Percentiles rank a stretch among this genome's conserved stretches.
Conservation (phyloP, 2,329 filamentous ascomycete species). For the Zopfia rhizophila region DNA sequence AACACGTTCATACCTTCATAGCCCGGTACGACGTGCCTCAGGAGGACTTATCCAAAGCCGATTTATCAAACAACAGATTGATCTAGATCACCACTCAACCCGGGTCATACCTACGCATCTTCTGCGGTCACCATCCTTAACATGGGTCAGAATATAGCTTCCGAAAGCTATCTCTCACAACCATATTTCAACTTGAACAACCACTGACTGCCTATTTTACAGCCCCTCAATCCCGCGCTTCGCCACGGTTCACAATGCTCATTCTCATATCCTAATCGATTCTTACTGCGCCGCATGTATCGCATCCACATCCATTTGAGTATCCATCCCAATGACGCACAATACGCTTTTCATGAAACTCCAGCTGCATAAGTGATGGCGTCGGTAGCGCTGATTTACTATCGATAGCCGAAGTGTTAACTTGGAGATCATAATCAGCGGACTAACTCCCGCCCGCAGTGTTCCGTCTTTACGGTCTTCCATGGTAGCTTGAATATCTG, state of each 20-base stretch:
- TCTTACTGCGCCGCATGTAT: conserved; percentile 3
- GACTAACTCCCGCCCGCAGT: conserved; percentile 11
- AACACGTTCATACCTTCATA: conserved; percentile 1
- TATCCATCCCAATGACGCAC: conserved; percentile 9
- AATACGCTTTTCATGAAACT: conserved; percentile 8
- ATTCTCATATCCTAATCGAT: conserved; percentile 10
- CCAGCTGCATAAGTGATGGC: conserved; percentile 13
- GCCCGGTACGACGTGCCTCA: conserved; percentile 3
- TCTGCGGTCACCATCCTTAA: too few species aligned
- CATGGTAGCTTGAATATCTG: too few species aligned
- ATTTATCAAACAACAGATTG: conserved; percentile 5
- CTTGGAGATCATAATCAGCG: conserved; percentile 5
- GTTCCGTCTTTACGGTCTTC: conserved; percentile 3
- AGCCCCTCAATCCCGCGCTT: conserved; percentile 17
- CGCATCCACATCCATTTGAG: neutral
- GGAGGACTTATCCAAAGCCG: neutral
- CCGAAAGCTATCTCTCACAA: conserved; percentile 6
- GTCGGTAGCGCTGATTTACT: conserved; percentile 1
- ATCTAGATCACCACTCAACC: conserved; percentile 5
- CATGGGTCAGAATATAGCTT: too few species aligned
- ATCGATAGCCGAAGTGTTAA: conserved; percentile 7
- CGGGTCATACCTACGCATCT: conserved; percentile 2
- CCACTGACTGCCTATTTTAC: too few species aligned
- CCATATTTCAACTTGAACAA: conserved; percentile 10
- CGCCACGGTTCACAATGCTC: conserved; percentile 17